A percentile compares a stretch with the other conserved stretches of the same genome.
phyloP scores from a whole-genome alignment of 2,329 filamentous ascomycete genomes.

The Madurella mycetomatis region DNA sequence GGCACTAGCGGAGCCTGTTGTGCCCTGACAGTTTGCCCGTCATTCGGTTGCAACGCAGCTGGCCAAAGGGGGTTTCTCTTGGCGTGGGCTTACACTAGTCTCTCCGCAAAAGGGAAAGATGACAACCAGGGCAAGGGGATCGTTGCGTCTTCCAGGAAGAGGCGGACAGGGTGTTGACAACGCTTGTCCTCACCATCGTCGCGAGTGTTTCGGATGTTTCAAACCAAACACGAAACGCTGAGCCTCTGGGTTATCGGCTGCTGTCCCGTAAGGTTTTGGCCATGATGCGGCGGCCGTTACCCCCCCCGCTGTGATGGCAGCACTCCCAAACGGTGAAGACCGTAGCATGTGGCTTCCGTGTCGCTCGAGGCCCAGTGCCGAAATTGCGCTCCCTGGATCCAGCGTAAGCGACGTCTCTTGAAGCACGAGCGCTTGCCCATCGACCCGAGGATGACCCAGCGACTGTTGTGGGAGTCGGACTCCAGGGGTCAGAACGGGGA shows the following conservation, averaged over 20 bases:
- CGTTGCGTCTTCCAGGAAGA: constrained; percentile 10
- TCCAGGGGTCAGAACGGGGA: not conserved
- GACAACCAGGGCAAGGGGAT: constrained; percentile 1
- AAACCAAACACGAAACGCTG: constrained; percentile 2
- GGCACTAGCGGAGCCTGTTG: constrained; percentile 5
- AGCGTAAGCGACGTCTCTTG: not conserved
- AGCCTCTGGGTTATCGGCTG: constrained; percentile 1
- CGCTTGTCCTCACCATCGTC: constrained; percentile 12
- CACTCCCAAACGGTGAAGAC: not conserved
- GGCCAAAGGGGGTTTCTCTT: constrained; percentile 4
- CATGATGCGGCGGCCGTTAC: not conserved
- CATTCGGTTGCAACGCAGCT: constrained; percentile 15
- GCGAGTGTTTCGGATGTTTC: constrained; percentile 17
- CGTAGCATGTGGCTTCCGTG: too few relatives aligned
- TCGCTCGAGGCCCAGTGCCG: constrained; percentile 6
- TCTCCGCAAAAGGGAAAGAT: constrained; percentile 11
- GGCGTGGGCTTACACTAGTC: constrained; percentile 5
- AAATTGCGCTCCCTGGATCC: constrained; percentile 5
- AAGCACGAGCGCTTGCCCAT: not conserved
- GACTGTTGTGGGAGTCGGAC: not conserved
- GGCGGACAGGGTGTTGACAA: not conserved
- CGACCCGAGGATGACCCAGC: too few relatives aligned
- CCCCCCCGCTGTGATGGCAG: constrained; percentile 3
- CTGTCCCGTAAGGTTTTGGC: not conserved
- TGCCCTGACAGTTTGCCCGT: constrained; percentile 12